Base-by-base conservation (phyloP, 805 yeast species). In the Isabelozyma rhagii region DNA sequence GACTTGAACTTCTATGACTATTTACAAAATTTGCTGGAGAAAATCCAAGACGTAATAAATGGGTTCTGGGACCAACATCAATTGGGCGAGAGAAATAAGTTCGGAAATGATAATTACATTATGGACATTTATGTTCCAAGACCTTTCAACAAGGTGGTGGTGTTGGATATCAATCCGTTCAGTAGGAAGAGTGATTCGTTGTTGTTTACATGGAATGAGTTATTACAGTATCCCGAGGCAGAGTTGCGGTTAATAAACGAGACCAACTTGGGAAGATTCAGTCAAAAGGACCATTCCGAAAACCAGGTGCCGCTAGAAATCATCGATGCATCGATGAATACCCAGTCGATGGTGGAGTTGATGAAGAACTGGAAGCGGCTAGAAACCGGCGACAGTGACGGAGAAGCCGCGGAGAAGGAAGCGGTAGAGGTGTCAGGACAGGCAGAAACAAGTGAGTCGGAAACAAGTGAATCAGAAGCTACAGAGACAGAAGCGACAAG, bases 281-380 rank as follows among this genome's bases (percentile, higher is more conserved):
- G 89, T 0, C 69, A 83, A 0, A 89, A 87, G 55, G 96, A 89
- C 45, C 93, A 89, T 61, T 82, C 96, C 2, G 96, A 93, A 58
- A 89, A 85, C 63, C 92, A 89, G 60, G 97, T 94, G 2, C 99
- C 99, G 0, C 76, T 80, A 47, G 99, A 94, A 60, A 82, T 94
- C 17, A 87, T 94, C 4, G 94, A 90, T 62, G 97, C 97, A 2
- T 77, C 88, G 34, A 59, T 82, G 57, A 84, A 87, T 56, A 79
- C 92, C 0, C 74, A 77, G 17, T 79, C 86, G 0, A 85, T 90
- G 79, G 83, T 81, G 10, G 91, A 86, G 46, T 68, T 88, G 54
- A 82, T 87, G 0, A 74, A 74, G 51, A 75, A 82, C 50, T 86
- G 90, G 90, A 60, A 58, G 18, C 18, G 10, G 41, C 41, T 39